phyloP scores from a whole-genome alignment of 371 early-diverging fungal species.

The Apophysomyces variabilis region DNA sequence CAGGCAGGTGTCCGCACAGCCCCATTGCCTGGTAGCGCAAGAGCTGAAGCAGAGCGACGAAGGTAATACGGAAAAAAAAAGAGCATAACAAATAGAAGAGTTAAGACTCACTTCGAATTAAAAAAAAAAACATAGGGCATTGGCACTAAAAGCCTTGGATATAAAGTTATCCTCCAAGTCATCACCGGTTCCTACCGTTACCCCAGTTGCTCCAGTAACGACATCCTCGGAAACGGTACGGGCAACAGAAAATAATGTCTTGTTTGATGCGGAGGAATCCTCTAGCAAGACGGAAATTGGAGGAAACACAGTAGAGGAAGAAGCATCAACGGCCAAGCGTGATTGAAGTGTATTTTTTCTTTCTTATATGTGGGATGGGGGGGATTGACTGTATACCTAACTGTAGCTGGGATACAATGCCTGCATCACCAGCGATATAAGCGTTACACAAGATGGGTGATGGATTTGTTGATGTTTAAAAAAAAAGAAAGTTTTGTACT shows the following conservation, averaged over 20 bases:
- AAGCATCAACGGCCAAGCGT: constrained; percentile 13
- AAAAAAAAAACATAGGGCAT: constrained; percentile 40
- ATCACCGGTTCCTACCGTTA: constrained; percentile 20
- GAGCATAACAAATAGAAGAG: background rate
- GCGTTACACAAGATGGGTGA: background rate
- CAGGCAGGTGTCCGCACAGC: constrained; percentile 41
- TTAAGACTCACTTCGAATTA: background rate
- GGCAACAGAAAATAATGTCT: constrained; percentile 9
- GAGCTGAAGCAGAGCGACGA: constrained; percentile 71
- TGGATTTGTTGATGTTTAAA: background rate
- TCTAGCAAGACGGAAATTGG: constrained; percentile 3
- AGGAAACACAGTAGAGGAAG: background rate
- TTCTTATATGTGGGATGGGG: no score
- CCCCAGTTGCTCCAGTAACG: constrained; percentile 9
- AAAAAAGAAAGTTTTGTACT: background rate
- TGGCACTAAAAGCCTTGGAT: constrained; percentile 70
- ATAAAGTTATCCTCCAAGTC: constrained; percentile 55
- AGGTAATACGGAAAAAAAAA: constrained; percentile 36
- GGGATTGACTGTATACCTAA: background rate
- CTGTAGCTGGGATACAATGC: background rate
- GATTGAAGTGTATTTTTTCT: background rate
- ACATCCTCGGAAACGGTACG: background rate
- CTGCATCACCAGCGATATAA: background rate
- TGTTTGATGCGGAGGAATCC: constrained; percentile 25
- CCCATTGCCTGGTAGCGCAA: constrained; percentile 58